Percentiles rank a stretch among this genome's conserved stretches.
Evolutionary conservation across 192 early-diverging fungal species (phyloP).

Genomic region (Chytriomyces confervae): DNA sequence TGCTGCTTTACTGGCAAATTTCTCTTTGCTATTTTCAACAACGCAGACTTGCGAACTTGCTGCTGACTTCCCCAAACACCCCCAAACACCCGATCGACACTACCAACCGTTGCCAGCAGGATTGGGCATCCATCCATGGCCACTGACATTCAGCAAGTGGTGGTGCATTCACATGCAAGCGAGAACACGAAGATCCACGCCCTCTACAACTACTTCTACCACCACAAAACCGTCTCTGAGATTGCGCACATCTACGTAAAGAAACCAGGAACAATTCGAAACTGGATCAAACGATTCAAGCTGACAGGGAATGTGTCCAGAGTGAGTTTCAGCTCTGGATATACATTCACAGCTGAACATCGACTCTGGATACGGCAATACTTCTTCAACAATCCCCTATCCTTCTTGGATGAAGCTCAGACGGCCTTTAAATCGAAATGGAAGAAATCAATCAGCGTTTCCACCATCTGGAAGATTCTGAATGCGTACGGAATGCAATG

Average conservation of each 20-base stretch:
- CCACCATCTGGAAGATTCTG: slow-evolving; percentile 1
- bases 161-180: background rate
- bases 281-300: slow-evolving; percentile 11
- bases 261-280: background rate
- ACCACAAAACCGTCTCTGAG: slow-evolving; percentile 1
- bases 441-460: background rate
- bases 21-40: slow-evolving; percentile 7
- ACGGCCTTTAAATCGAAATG: background rate
- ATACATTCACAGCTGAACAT: slow-evolving; percentile 10
- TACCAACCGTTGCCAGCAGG: background rate
- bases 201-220: slow-evolving; percentile 10
- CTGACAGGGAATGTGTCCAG: background rate
- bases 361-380: background rate
- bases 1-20: background rate
- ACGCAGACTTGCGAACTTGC: background rate
- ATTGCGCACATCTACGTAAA: slow-evolving; percentile 12
- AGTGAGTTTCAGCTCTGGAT: background rate
- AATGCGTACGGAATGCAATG: slow-evolving; percentile 6
- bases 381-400: slow-evolving; percentile 2
- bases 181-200: slow-evolving; percentile 20
- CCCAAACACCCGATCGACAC: background rate
- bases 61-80: background rate
- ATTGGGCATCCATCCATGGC: background rate
- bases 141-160: background rate
- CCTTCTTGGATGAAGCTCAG: slow-evolving; percentile 17